Conservation (phyloP, 2,329 filamentous ascomycete species). For the Neopestalotiopsis sp. region DNA sequence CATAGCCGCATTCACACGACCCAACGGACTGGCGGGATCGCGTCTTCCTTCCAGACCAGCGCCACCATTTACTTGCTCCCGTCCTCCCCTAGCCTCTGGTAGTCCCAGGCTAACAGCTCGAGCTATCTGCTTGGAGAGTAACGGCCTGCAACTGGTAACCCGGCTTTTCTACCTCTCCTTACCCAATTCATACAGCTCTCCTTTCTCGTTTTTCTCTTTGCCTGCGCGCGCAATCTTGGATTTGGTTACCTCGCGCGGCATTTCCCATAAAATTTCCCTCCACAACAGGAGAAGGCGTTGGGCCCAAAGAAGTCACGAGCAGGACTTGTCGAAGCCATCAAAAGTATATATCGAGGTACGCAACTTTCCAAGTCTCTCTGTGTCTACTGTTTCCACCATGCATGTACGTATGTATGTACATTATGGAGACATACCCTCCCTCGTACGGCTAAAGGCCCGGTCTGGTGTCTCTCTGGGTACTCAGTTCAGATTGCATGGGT, state of each 20-base stretch:
- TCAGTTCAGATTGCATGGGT: conserved; percentile 15
- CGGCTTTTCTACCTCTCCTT: conserved; percentile 1
- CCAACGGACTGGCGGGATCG: conserved; percentile 12
- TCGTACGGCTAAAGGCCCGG: not conserved
- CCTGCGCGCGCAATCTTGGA: not conserved
- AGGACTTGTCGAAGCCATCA: not conserved
- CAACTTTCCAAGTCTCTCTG: not conserved
- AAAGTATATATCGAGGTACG: conserved; percentile 7
- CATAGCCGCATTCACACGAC: not conserved
- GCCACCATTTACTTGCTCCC: conserved; percentile 15
- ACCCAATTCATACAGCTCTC: not conserved
- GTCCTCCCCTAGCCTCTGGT: conserved; percentile 16
- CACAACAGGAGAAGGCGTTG: not conserved
- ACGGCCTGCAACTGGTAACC: conserved; percentile 7
- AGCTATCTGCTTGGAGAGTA: conserved; percentile 3
- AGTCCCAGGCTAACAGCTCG: conserved; percentile 6
- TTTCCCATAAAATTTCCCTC: not conserved
- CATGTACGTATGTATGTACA: no score
- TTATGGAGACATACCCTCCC: not conserved
- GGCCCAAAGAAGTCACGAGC: not conserved
- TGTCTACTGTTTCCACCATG: not conserved
- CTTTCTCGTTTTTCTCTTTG: not conserved
- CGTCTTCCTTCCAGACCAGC: conserved; percentile 16
- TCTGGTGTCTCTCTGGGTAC: conserved; percentile 4
- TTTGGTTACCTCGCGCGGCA: not conserved